A percentile compares a stretch with the other conserved stretches of the same genome.
Evolutionary conservation across 495 filamentous ascomycete genomes (phyloP).

Genomic region (Bryoglossum gracile): DNA sequence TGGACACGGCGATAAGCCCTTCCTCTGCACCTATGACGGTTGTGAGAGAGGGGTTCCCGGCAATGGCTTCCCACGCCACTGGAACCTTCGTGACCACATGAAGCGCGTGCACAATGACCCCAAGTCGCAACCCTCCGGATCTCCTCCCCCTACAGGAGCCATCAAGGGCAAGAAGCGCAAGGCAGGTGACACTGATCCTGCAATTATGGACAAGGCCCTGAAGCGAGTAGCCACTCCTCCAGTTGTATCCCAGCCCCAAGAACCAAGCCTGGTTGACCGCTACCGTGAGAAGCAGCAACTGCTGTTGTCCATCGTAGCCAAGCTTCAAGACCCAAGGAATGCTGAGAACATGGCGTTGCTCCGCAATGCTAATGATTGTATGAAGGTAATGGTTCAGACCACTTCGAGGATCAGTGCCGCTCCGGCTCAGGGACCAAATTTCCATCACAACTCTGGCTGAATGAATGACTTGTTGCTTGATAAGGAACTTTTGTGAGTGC

Average conservation of each 20-base stretch:
- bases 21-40: slow-evolving; percentile 73
- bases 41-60: slow-evolving; percentile 74
- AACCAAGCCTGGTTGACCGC: slow-evolving; percentile 18
- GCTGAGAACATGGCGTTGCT: slow-evolving; percentile 14
- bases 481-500: slow-evolving; percentile 14
- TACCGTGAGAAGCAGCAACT: slow-evolving; percentile 12
- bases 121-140: slow-evolving; percentile 17
- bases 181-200: slow-evolving; percentile 10
- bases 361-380: slow-evolving; percentile 16
- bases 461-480: background rate
- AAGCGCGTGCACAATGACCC: slow-evolving; percentile 82
- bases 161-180: slow-evolving; percentile 23
- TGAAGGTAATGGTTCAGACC: slow-evolving; percentile 22
- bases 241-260: slow-evolving; percentile 16
- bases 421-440: background rate
- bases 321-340: slow-evolving; percentile 17
- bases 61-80: slow-evolving; percentile 85
- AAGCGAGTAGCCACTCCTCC: slow-evolving; percentile 14
- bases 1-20: slow-evolving; percentile 84
- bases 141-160: slow-evolving; percentile 15
- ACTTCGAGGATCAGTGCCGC: slow-evolving; percentile 11
- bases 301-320: slow-evolving; percentile 14
- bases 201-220: slow-evolving; percentile 6
- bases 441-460: slow-evolving; percentile 21
- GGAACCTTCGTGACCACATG: slow-evolving; percentile 95